phyloP scores from a whole-genome alignment of 257 asterid genomes.

The Leptodermis oblonga region DNA sequence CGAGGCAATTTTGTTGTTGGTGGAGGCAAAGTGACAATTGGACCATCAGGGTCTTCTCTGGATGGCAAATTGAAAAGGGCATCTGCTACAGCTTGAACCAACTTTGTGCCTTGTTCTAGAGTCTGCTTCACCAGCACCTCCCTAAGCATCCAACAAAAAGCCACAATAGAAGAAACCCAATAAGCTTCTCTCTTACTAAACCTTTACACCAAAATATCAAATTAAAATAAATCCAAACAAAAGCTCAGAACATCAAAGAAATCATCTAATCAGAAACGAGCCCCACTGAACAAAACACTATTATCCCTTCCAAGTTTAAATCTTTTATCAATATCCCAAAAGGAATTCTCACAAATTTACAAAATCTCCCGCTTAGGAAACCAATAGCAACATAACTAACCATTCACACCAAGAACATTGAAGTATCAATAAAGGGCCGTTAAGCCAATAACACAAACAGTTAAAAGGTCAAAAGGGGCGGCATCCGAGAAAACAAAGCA shows the following conservation, averaged over 20 bases:
- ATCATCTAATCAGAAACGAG: background rate
- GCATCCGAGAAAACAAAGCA: background rate
- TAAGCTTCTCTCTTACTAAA: background rate
- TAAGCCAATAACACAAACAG: background rate
- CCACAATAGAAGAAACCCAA: background rate
- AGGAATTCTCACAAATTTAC: background rate
- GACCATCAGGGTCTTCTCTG: slow-evolving; percentile 67
- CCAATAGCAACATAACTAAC: background rate
- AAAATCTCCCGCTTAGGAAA: background rate
- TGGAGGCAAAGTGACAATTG: slow-evolving; percentile 70
- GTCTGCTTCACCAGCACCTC: slow-evolving; percentile 62
- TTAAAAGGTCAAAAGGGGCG: background rate
- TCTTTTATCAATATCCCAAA: background rate
- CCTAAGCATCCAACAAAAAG: slow-evolving; percentile 30
- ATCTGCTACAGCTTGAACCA: slow-evolving; percentile 82
- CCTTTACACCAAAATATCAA: background rate
- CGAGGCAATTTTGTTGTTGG: slow-evolving; percentile 78
- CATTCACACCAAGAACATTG: background rate
- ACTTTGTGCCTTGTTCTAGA: slow-evolving; percentile 62
- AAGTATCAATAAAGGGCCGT: background rate
- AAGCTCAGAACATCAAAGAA: background rate
- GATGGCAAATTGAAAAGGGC: slow-evolving; percentile 77
- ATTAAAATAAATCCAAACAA: background rate
- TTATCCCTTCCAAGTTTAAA: background rate
- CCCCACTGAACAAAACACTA: background rate